Evolutionary conservation across 495 filamentous ascomycete genomes (phyloP).

Genomic region (Aspergillus indologenus): DNA sequence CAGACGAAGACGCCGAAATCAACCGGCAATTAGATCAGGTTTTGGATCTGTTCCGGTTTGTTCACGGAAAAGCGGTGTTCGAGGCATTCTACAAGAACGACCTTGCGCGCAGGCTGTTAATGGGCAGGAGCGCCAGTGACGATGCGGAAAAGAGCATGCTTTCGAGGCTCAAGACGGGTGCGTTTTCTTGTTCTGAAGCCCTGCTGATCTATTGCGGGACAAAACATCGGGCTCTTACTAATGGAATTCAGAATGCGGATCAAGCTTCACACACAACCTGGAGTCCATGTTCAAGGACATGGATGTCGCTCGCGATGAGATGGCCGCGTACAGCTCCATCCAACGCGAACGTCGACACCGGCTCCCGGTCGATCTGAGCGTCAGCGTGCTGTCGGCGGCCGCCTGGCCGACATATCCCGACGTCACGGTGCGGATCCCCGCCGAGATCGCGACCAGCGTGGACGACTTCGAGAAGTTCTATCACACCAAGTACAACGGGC

Average conservation of each 20-base stretch:
- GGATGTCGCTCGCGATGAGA: conserved; percentile 82
- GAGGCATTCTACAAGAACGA: conserved; percentile 99
- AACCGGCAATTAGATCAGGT: conserved; percentile 86
- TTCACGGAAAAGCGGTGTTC: conserved; percentile 96
- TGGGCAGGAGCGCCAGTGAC: conserved; percentile 86
- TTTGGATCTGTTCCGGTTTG: conserved; percentile 91
- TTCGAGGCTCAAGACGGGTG: conserved; percentile 75
- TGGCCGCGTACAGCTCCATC: conserved; percentile 66
- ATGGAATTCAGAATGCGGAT: conserved; percentile 69
- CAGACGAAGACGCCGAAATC: conserved; percentile 87
- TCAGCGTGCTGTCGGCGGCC: conserved; percentile 79
- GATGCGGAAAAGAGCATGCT: conserved; percentile 97
- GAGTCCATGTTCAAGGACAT: conserved; percentile 99
- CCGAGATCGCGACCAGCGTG: conserved; percentile 64
- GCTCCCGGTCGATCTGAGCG: conserved; percentile 69
- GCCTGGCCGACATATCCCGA: conserved; percentile 94
- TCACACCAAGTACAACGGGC: conserved; percentile 77
- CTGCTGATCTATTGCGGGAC: no score
- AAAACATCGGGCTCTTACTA: conserved; percentile 15
- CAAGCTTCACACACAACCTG: conserved; percentile 90
- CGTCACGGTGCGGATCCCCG: conserved; percentile 69
- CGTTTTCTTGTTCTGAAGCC: conserved; percentile 2
- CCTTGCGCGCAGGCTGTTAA: conserved; percentile 80
- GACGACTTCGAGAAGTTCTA: conserved; percentile 78
- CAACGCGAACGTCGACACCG: conserved; percentile 48